phyloP scores from a whole-genome alignment of 1,284 basidiomycete species.

The Ganoderma lucidum region DNA sequence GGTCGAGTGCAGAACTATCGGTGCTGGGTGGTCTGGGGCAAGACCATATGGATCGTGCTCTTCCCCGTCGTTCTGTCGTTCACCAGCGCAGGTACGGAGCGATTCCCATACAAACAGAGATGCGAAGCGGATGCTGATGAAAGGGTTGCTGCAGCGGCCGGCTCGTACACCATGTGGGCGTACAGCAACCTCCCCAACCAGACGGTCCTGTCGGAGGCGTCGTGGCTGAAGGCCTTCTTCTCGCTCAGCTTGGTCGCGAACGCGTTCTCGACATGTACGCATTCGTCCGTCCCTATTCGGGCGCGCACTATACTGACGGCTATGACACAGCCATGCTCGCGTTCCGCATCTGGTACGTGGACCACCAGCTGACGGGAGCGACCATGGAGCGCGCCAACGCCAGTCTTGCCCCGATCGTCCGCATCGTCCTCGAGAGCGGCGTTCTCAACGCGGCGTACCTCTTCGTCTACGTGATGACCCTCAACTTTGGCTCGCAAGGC shows the following conservation, averaged over 20 bases:
- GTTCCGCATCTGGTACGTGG: slow-evolving; percentile 25
- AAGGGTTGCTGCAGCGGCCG: background rate
- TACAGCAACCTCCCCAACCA: slow-evolving; percentile 22
- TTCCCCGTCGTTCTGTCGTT: slow-evolving; percentile 30
- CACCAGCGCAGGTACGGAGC: slow-evolving; percentile 26
- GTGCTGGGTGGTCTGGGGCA: slow-evolving; percentile 35
- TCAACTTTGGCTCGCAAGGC: slow-evolving; percentile 21
- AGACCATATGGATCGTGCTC: slow-evolving; percentile 26
- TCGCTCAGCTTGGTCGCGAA: slow-evolving; percentile 32
- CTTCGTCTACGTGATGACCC: slow-evolving; percentile 27
- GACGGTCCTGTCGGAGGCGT: slow-evolving; percentile 13
- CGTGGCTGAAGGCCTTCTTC: slow-evolving; percentile 29
- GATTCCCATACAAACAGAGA: too few species aligned
- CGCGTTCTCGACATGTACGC: slow-evolving; percentile 30
- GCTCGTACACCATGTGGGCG: slow-evolving; percentile 14
- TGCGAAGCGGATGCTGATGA: background rate
- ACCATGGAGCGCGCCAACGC: background rate
- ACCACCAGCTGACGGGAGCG: slow-evolving; percentile 11
- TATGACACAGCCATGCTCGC: slow-evolving; percentile 26
- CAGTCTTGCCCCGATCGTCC: slow-evolving; percentile 25
- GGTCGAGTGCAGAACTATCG: slow-evolving; percentile 31
- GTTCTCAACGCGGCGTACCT: slow-evolving; percentile 31
- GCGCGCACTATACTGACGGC: background rate
- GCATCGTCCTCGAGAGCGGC: slow-evolving; percentile 33
- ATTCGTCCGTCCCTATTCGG: background rate